A percentile compares a stretch with the other conserved stretches of the same genome.
Evolutionary conservation across 1,139 yeast genomes (phyloP).

Genomic region (Arxiozyma slooffiae): DNA sequence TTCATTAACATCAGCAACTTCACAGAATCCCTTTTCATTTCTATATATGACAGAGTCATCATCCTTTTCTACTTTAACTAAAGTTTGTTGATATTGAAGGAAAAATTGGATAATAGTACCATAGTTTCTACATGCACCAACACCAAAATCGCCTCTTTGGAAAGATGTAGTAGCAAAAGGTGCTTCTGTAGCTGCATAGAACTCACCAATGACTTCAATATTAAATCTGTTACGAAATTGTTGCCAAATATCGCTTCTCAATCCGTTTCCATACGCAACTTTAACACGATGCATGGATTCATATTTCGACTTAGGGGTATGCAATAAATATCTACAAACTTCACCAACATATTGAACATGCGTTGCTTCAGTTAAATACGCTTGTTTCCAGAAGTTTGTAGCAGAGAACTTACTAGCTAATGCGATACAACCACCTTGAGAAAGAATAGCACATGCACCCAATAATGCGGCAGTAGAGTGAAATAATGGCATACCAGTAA

Average conservation of each 20-base stretch:
- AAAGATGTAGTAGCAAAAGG: constrained; percentile 83
- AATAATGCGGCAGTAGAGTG: constrained; percentile 90
- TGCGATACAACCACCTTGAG: constrained; percentile 67
- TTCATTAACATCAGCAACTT: constrained; percentile 43
- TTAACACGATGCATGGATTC: constrained; percentile 56
- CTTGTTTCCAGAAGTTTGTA: constrained; percentile 85
- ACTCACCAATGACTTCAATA: constrained; percentile 73
- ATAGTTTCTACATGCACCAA: constrained; percentile 83
- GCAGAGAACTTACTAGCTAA: constrained; percentile 78
- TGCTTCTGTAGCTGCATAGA: constrained; percentile 89
- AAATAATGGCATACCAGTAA: constrained; percentile 91
- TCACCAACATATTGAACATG: constrained; percentile 93
- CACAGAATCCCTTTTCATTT: constrained; percentile 59
- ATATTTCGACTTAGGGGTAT: constrained; percentile 53
- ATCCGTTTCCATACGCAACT: constrained; percentile 86
- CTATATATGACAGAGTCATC: constrained; percentile 66
- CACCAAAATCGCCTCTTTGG: constrained; percentile 70
- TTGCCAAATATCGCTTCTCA: constrained; percentile 86
- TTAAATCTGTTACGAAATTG: constrained; percentile 69
- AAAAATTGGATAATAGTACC: constrained; percentile 54
- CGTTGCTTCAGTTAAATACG: constrained; percentile 58
- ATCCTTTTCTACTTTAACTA: constrained; percentile 73
- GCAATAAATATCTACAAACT: constrained; percentile 76
- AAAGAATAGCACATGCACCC: constrained; percentile 67
- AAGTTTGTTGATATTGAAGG: constrained; percentile 46